phyloP scores from a whole-genome alignment of 257 asterid species.

The Primulina tabacum region DNA sequence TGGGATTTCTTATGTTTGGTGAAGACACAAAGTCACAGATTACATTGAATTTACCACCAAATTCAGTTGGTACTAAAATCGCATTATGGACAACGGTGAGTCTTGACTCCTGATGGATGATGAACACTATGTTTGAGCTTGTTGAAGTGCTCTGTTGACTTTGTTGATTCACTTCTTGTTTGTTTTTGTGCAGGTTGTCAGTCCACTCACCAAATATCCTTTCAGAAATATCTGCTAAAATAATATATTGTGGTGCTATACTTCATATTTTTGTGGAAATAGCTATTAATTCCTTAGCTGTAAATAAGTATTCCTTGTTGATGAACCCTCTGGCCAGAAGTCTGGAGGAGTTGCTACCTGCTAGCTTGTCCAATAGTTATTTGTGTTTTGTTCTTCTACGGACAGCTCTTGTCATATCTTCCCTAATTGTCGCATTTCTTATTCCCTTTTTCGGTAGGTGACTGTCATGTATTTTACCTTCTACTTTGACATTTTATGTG shows the following conservation, averaged over 20 bases:
- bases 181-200: constrained; percentile 60
- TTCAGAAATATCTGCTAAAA: constrained; percentile 11
- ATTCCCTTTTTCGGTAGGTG: constrained; percentile 75
- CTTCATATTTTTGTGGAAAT: not conserved
- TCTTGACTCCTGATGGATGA: not conserved
- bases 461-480: not conserved
- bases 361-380: constrained; percentile 34
- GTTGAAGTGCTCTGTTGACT: not conserved
- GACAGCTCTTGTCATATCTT: constrained; percentile 61
- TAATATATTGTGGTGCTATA: not conserved
- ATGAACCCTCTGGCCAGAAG: constrained; percentile 78
- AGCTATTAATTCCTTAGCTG: constrained; percentile 41
- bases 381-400: constrained; percentile 66
- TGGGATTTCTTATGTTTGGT: constrained; percentile 84
- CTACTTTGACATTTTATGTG: not conserved
- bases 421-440: constrained; percentile 63
- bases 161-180: constrained; percentile 5
- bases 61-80: constrained; percentile 51
- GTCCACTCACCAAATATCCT: constrained; percentile 91
- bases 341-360: constrained; percentile 72
- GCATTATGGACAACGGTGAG: constrained; percentile 87
- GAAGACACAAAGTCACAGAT: constrained; percentile 66
- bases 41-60: constrained; percentile 67
- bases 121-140: not conserved
- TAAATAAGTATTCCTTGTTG: constrained; percentile 58